Evolutionary conservation across 2,329 filamentous ascomycete genomes (phyloP), one percentile per base, ranked within the genome.

Genomic region (Fonsecaea nubica): DNA sequence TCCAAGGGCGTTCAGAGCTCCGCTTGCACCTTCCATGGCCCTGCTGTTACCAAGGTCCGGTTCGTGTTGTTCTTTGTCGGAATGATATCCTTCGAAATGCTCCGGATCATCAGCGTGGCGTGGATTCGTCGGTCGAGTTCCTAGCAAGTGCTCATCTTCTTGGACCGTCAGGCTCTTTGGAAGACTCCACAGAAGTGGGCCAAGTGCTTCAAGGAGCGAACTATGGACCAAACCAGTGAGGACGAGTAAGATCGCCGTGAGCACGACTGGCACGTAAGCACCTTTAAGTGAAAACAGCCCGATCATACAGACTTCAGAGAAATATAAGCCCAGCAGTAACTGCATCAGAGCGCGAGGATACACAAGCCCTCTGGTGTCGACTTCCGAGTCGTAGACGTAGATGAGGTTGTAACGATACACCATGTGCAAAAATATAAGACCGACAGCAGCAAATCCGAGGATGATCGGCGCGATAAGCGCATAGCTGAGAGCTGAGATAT

Each of bases 341-440:
- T 97, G 93, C 76, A 95, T 89, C n/a, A 97, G 83, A 0, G 93
- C 93, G 12, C 90, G 88, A 0, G 93, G 92, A 75, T 97, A 97
- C 70, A 94, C 90, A 1, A 95, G 85, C 1, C 94, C 93, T 74
- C 93, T 92, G 45, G 92, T 96, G 75, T 97, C 93, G 74, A 96
- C 87, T 65, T 87, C 82, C 8, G 90, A 88, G 76, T 96, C 90
- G 65, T 90, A 91, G 5, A 96, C 92, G 77, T 92, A 97, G 59
- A 97, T 85, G 55, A 97, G 81, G 75, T 97, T 96, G 83, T 97
- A 97, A 36, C 92, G 88, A 83, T 93, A 97, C 32, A 92, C 91
- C 60, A 93, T 81, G 76, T 96, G 95, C 75, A 96, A 92, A 45
- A 95, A 82, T 36, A 84, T 87, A 68, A 97, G 86, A 30, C 92